These are phyloP conservation scores for Danielia reshetovae DNA, from an alignment of 805 yeast species.

Conservation along the genomic window DNA sequence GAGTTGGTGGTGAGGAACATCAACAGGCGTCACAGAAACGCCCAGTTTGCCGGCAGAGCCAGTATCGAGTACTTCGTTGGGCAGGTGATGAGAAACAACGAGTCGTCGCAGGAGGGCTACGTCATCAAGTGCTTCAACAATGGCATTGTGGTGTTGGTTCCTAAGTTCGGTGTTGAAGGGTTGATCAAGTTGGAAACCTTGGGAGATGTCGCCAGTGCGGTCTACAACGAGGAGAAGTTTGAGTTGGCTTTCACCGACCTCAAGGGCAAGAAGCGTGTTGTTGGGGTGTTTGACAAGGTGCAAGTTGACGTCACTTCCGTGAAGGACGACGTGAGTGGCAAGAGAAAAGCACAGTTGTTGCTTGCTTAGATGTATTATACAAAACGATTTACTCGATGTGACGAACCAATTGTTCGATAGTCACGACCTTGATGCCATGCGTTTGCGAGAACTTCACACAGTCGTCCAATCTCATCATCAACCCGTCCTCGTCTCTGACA, in stretches of 20 bases:
- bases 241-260: conserved; percentile 56
- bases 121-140: conserved; percentile 89
- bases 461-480: conserved; percentile 91
- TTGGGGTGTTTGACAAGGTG: conserved; percentile 81
- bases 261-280: conserved; percentile 41
- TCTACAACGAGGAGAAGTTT: conserved; percentile 75
- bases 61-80: conserved; percentile 97
- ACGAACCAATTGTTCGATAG: conserved; percentile 69
- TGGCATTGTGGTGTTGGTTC: conserved; percentile 92
- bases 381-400: conserved; percentile 30
- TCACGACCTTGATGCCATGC: conserved; percentile 64
- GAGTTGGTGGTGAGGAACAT: conserved; percentile 84
- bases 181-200: conserved; percentile 77
- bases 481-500: conserved; percentile 88
- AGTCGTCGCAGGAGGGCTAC: conserved; percentile 80
- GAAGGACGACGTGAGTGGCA: conserved; percentile 83
- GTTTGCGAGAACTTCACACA: conserved; percentile 66
- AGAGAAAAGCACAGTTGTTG: conserved; percentile 80
- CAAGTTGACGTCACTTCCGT: conserved; percentile 77
- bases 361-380: conserved; percentile 35
- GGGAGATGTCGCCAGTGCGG: conserved; percentile 58
- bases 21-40: conserved; percentile 92
- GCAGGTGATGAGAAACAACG: conserved; percentile 87
- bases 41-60: conserved; percentile 98
- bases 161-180: conserved; percentile 94